phyloP scores from a whole-genome alignment of 441 rosid species.

The Eruca vesicaria region DNA sequence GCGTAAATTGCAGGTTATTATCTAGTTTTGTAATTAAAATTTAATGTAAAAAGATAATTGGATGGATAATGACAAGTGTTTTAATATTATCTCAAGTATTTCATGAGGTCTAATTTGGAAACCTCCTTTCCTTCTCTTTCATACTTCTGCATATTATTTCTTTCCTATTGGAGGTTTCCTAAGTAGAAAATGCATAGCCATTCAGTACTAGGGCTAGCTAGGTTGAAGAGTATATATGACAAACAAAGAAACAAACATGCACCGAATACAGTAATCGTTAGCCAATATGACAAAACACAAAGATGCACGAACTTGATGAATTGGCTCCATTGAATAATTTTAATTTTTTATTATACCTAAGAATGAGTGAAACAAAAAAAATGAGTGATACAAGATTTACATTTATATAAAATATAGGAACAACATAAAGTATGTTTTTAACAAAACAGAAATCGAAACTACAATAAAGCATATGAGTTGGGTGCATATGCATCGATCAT shows the following conservation, averaged over 20 bases:
- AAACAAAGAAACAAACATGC: neutral
- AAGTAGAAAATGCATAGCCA: neutral
- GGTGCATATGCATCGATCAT: slow-evolving; percentile 26
- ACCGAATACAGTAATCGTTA: slow-evolving; percentile 6
- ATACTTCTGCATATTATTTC: too few species aligned
- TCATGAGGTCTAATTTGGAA: too few species aligned
- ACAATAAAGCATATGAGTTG: slow-evolving; percentile 26
- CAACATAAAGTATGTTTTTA: neutral
- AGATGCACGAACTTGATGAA: neutral
- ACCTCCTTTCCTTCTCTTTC: too few species aligned
- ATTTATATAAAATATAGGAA: neutral
- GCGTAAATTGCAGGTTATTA: too few species aligned
- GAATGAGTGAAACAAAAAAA: neutral
- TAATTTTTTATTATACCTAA: neutral
- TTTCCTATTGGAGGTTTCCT: too few species aligned
- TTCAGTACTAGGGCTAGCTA: slow-evolving; percentile 8
- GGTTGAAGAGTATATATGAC: neutral
- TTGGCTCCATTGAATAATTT: neutral
- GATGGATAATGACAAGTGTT: too few species aligned
- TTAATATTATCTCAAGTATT: too few species aligned
- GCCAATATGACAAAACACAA: neutral
- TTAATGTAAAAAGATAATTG: too few species aligned
- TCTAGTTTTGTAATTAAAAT: too few species aligned
- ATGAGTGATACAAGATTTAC: neutral
- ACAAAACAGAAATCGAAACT: neutral